Percentiles rank a stretch among this genome's conserved stretches.
Conservation (phyloP, 2,329 filamentous ascomycete genomes). For the Pestalotiopsis sp. region DNA sequence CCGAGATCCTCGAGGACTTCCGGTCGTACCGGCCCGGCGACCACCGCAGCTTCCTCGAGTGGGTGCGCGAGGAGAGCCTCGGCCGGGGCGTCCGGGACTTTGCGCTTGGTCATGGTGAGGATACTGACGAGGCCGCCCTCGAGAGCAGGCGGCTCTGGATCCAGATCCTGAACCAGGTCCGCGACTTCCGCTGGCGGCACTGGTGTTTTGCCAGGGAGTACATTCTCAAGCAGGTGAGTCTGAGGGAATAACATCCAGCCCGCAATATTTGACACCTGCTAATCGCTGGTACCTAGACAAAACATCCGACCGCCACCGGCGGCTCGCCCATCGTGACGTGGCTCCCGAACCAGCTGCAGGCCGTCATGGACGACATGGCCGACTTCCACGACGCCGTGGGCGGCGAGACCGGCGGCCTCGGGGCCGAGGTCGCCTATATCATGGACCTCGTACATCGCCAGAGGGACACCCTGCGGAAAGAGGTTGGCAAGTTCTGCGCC, state of each 20-base stretch:
- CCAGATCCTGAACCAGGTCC: slow-evolving; percentile 71
- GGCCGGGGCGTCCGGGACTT: slow-evolving; percentile 60
- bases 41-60: slow-evolving; percentile 81
- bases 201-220: slow-evolving; percentile 88
- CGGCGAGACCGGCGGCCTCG: slow-evolving; percentile 45
- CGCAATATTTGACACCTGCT: no score
- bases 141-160: slow-evolving; percentile 64
- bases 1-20: slow-evolving; percentile 86
- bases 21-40: slow-evolving; percentile 86
- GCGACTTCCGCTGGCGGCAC: slow-evolving; percentile 82
- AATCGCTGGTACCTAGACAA: slow-evolving; percentile 41
- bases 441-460: slow-evolving; percentile 69
- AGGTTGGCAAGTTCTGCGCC: slow-evolving; percentile 74
- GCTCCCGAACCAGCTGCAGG: slow-evolving; percentile 79
- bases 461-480: slow-evolving; percentile 67
- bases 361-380: slow-evolving; percentile 73
- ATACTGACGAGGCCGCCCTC: slow-evolving; percentile 39
- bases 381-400: slow-evolving; percentile 53
- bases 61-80: slow-evolving; percentile 58
- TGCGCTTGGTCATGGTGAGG: slow-evolving; percentile 44
- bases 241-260: not conserved
- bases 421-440: slow-evolving; percentile 55
- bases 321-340: slow-evolving; percentile 83
- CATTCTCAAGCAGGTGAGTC: slow-evolving; percentile 66
- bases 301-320: slow-evolving; percentile 77